Evolutionary conservation across 345 rosid genomes (phyloP).

Genomic region (Salix brachista): DNA sequence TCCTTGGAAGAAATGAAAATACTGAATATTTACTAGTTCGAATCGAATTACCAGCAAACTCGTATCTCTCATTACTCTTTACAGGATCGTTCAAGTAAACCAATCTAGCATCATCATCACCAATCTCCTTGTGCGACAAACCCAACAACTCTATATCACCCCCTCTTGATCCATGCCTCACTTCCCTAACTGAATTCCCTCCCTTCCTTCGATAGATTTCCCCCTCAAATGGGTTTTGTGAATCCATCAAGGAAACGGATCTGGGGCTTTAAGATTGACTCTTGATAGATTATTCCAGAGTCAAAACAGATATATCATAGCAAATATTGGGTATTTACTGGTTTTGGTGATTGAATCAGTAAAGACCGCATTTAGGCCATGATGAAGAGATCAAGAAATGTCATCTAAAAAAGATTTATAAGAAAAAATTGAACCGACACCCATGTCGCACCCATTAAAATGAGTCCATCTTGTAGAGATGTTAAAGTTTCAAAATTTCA

Average conservation of each 20-base stretch:
- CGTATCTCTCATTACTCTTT: background rate
- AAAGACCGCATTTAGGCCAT: background rate
- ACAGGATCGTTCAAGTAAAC: background rate
- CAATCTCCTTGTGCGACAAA: background rate
- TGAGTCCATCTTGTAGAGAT: background rate
- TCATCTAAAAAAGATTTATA: background rate
- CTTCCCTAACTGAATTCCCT: background rate
- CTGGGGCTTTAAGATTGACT: background rate
- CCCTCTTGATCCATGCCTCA: background rate
- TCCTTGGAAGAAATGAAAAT: conserved; percentile 7
- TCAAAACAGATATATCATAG: background rate
- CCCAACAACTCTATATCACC: background rate
- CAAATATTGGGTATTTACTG: background rate
- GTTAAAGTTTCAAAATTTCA: background rate
- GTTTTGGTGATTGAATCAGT: background rate
- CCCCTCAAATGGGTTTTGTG: background rate
- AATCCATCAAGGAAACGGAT: background rate
- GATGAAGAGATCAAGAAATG: background rate
- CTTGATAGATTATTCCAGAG: background rate
- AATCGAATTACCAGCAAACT: background rate
- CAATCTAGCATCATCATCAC: background rate
- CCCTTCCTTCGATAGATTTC: background rate
- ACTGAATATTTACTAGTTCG: conserved; percentile 8
- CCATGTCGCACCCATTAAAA: background rate
- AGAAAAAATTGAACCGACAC: background rate